Percentiles rank a stretch among this genome's conserved stretches.
These are phyloP conservation scores for Citrus glauca DNA, from an alignment of 345 rosid genomes.

Conservation along the genomic window DNA sequence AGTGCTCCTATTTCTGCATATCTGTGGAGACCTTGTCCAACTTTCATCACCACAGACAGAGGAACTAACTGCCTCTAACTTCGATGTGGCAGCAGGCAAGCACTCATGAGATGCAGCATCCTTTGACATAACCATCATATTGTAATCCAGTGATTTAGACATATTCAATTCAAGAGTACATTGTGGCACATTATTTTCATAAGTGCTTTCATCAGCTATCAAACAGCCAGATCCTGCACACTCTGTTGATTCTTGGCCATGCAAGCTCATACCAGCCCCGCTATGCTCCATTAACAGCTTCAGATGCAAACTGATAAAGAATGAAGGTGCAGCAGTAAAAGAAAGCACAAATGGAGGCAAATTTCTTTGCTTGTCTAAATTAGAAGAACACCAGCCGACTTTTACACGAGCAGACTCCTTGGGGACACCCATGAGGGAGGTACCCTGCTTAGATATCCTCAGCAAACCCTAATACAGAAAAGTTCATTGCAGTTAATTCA, in stretches of 20 bases:
- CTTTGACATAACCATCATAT: constrained; percentile 11
- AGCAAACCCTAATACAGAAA: constrained; percentile 40
- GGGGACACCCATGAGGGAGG: constrained; percentile 27
- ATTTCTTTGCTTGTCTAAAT: constrained; percentile 30
- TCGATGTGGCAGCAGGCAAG: constrained; percentile 17
- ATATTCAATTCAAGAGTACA: constrained; percentile 10
- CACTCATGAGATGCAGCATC: constrained; percentile 19
- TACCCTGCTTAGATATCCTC: constrained; percentile 39
- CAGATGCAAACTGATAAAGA: constrained; percentile 57
- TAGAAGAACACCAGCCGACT: constrained; percentile 22
- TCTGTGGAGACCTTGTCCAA: constrained; percentile 12
- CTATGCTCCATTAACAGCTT: constrained; percentile 59
- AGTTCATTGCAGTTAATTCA: constrained; percentile 13
- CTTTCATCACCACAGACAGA: constrained; percentile 12
- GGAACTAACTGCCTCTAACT: constrained; percentile 10
- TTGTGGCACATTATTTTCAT: constrained; percentile 14
- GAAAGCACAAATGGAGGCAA: constrained; percentile 48
- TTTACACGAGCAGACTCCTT: constrained; percentile 24
- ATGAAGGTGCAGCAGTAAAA: constrained; percentile 55
- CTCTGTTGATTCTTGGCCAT: constrained; percentile 36
- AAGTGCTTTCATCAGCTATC: constrained; percentile 18
- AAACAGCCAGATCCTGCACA: constrained; percentile 26
- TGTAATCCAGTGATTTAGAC: constrained; percentile 17
- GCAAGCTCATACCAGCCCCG: constrained; percentile 21
- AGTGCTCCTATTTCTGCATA: constrained; percentile 14